These are phyloP conservation scores for Clarireedia hainanense DNA, from an alignment of 2,329 filamentous ascomycete species.

Conservation along the genomic window DNA sequence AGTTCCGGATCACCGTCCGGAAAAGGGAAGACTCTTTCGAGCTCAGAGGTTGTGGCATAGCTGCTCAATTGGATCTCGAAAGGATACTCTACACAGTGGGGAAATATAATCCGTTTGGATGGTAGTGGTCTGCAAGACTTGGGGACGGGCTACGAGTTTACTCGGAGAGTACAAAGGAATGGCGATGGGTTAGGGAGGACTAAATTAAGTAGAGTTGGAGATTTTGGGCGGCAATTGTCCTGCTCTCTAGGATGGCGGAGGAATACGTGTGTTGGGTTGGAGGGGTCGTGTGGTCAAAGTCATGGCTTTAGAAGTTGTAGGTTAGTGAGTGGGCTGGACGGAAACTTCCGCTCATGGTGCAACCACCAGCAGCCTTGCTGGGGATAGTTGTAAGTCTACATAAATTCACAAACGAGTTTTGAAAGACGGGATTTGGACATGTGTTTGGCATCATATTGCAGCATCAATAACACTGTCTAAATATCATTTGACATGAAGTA, in stretches of 20 bases:
- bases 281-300: slow-evolving; percentile 5
- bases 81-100: slow-evolving; percentile 2
- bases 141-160: too few species aligned
- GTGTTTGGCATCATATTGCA: too few species aligned
- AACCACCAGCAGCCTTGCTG: not conserved
- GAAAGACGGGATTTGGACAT: not conserved
- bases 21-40: slow-evolving; percentile 94
- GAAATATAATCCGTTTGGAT: not conserved
- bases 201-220: not conserved
- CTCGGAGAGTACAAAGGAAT: too few species aligned
- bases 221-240: not conserved
- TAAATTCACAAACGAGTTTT: not conserved
- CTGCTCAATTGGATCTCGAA: slow-evolving; percentile 14
- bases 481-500: too few species aligned
- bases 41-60: slow-evolving; percentile 65
- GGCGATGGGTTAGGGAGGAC: not conserved
- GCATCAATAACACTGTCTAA: too few species aligned
- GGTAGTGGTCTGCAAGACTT: too few species aligned
- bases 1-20: slow-evolving; percentile 86
- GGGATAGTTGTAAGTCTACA: too few species aligned
- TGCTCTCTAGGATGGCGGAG: not conserved
- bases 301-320: slow-evolving; percentile 3
- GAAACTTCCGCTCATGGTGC: slow-evolving; percentile 1
- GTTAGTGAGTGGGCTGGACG: not conserved
- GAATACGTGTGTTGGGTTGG: not conserved